A percentile compares a stretch with the other conserved stretches of the same genome.
phyloP scores from a whole-genome alignment of 352 stramenopile genomes.

The Paralagenidium karlingii region DNA sequence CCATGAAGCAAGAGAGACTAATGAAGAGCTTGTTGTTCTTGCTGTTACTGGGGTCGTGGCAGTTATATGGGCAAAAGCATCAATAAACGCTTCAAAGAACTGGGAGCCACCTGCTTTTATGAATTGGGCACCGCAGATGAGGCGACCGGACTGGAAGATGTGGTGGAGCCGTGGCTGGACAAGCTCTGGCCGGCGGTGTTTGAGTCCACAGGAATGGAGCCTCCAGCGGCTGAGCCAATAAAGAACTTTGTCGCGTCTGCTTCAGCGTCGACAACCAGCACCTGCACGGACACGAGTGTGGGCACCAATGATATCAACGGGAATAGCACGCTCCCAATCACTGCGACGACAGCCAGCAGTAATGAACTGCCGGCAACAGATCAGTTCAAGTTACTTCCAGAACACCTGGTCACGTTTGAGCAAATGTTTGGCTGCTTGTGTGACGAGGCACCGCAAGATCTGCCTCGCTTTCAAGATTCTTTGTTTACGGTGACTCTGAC shows the following conservation, averaged over 20 bases:
- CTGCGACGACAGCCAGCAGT: too few species aligned
- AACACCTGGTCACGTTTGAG: constrained; percentile 36
- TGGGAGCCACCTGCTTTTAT: constrained; percentile 77
- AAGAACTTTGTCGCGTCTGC: not conserved
- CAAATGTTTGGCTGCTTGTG: constrained; percentile 35
- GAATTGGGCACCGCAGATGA: constrained; percentile 84
- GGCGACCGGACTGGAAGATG: constrained; percentile 87
- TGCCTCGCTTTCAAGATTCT: constrained; percentile 40
- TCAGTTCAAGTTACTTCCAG: constrained; percentile 29
- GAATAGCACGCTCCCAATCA: too few species aligned
- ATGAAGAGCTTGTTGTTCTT: not conserved
- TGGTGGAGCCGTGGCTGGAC: constrained; percentile 88
- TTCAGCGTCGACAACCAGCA: not conserved
- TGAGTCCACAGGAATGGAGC: constrained; percentile 16
- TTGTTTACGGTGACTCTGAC: constrained; percentile 31
- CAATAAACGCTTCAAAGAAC: constrained; percentile 79
- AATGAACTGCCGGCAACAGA: too few species aligned
- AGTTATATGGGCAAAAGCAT: constrained; percentile 83
- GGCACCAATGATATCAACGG: too few species aligned
- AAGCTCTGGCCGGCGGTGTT: constrained; percentile 38
- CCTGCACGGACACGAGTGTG: too few species aligned
- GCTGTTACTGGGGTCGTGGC: not conserved
- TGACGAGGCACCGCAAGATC: constrained; percentile 18
- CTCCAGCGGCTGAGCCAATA: not conserved
- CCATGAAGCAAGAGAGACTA: too few species aligned